These are phyloP conservation scores for Colletotrichum karsti DNA, from an alignment of 2,329 filamentous ascomycete genomes.

Conservation along the genomic window DNA sequence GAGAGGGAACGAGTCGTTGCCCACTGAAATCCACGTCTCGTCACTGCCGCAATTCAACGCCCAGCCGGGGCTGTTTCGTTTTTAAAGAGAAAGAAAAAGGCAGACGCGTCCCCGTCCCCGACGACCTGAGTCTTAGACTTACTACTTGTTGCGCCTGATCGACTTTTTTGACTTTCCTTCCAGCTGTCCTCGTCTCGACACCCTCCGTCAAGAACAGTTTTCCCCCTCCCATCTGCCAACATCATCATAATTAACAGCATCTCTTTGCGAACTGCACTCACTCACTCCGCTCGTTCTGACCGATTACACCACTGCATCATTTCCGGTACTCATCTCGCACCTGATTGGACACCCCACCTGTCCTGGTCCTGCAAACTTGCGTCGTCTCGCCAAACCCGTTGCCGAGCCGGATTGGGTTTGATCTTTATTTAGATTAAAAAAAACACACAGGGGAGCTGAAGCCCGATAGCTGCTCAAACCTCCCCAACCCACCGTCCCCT, in stretches of 20 bases:
- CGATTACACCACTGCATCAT: neutral
- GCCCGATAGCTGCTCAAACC: slow-evolving; percentile 21
- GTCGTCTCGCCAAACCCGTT: slow-evolving; percentile 28
- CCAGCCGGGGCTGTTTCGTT: slow-evolving; percentile 27
- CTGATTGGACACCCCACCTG: slow-evolving; percentile 17
- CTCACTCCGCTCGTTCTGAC: neutral
- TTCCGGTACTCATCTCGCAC: neutral
- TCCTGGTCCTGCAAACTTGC: slow-evolving; percentile 9
- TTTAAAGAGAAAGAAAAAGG: slow-evolving; percentile 23
- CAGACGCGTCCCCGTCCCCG: slow-evolving; percentile 26
- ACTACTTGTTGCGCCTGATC: slow-evolving; percentile 1
- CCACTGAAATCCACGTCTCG: slow-evolving; percentile 26
- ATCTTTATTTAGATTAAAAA: slow-evolving; percentile 22
- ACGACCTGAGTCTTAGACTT: neutral
- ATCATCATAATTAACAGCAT: neutral
- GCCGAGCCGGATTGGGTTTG: slow-evolving; percentile 27
- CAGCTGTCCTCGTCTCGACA: neutral
- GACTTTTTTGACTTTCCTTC: neutral
- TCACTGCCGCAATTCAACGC: slow-evolving; percentile 27
- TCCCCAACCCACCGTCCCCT: slow-evolving; percentile 4
- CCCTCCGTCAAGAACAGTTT: neutral
- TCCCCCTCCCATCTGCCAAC: neutral
- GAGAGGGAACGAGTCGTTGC: slow-evolving; percentile 20
- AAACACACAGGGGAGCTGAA: slow-evolving; percentile 25
- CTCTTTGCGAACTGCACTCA: neutral